phyloP scores from a whole-genome alignment of 1,284 basidiomycete genomes.

The Puccinia hordei region DNA sequence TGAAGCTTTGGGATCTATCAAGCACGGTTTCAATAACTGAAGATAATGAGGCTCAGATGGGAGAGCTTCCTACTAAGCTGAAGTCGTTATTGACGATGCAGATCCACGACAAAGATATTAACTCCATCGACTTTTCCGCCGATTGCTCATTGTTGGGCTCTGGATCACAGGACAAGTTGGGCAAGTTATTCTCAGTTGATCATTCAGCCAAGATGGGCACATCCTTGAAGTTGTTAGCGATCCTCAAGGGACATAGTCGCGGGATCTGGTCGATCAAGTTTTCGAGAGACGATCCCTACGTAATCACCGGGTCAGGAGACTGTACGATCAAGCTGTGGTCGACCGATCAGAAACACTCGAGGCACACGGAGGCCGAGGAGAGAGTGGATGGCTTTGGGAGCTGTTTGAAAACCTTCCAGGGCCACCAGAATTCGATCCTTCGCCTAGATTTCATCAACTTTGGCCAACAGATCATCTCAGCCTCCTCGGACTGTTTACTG shows the following conservation, averaged over 20 bases:
- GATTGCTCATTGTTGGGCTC: constrained; percentile 87
- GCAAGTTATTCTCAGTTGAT: constrained; percentile 79
- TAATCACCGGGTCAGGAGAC: constrained; percentile 93
- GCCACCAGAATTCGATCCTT: constrained; percentile 95
- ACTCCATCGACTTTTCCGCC: constrained; percentile 87
- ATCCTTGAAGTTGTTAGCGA: constrained; percentile 72
- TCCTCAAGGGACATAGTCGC: constrained; percentile 91
- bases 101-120: constrained; percentile 98
- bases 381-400: constrained; percentile 11
- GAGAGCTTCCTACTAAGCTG: constrained; percentile 63
- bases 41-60: constrained; percentile 54
- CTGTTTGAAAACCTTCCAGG: constrained; percentile 75
- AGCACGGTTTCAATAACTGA: constrained; percentile 59
- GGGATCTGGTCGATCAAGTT: constrained; percentile 96
- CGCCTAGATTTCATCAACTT: constrained; percentile 82
- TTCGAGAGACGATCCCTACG: constrained; percentile 74
- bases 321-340: constrained; percentile 92
- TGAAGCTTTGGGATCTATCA: constrained; percentile 95
- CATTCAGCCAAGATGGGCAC: constrained; percentile 59
- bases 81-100: constrained; percentile 83
- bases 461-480: constrained; percentile 82
- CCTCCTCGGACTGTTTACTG: constrained; percentile 88
- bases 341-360: constrained; percentile 81
- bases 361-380: constrained; percentile 65
- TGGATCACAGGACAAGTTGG: constrained; percentile 92